Evolutionary conservation across 2,329 filamentous ascomycete species (phyloP), one percentile per base, ranked within the genome.

Genomic region (Zymoseptoria ardabiliae): DNA sequence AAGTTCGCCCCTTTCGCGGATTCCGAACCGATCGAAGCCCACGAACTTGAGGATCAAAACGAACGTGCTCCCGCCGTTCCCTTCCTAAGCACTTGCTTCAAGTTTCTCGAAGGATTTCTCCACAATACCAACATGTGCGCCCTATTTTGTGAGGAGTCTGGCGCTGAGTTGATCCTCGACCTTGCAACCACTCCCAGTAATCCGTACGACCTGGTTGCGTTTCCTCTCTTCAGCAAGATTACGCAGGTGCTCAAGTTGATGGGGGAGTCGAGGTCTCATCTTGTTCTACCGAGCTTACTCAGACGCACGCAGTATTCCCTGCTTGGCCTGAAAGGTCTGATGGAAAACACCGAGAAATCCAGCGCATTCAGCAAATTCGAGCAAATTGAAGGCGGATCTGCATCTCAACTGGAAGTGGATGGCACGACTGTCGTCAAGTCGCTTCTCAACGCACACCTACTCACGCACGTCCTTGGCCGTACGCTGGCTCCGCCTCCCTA

Each of bases 341-440:
- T 87, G 64, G 68, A 80, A 6, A 59, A 61, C 45, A 53, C 41
- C 45, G 62, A 20, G 51, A 61, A 13, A 59, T 68, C 28, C 35
- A 64, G 55, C 52, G 65, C 59, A 54, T 70, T 66, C 51, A 53
- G 54, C n/a, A 50, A 57, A 11, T 50, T 66, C 1, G 60, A 52
- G 45, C 53, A 59, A n/a, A 56, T 56, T 22, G 48, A 60, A 53
- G 13, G 55, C 72, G 84, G 20, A 65, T 54, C 59, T 49, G 48
- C 57, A 5, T 55, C 62, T 7, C 50, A 59, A 10, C 52, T 74
- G 30, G 74, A 78, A 1, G 30, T 57, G 9, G 80, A 83, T 60
- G 91, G 91, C n/a, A 96, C 91, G 5, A 82, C 81, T 59, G 83
- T 90, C 63, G 85, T 88, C 58, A 96, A 94, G 72, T 85, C 90